Evolutionary conservation across 805 yeast genomes (phyloP).

Genomic region (Clavispora asparagi): DNA sequence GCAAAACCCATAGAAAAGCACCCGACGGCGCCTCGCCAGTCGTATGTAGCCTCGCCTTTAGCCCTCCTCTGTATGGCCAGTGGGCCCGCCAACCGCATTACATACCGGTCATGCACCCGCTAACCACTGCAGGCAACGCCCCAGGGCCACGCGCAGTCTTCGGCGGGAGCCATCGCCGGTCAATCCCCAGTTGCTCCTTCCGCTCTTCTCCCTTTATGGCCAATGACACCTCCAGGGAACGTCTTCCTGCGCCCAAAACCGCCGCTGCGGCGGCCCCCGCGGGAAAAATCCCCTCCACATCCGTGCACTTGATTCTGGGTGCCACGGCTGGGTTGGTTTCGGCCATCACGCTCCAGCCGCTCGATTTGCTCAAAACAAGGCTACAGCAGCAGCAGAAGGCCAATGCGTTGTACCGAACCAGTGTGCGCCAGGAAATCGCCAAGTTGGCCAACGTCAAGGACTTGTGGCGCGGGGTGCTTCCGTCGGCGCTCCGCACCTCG

Average conservation of each 20-base stretch:
- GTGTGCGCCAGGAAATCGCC: slow-evolving; percentile 37
- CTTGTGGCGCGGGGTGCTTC: slow-evolving; percentile 91
- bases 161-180: not conserved
- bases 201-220: not conserved
- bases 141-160: not conserved
- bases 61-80: too few relatives aligned
- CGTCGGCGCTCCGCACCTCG: slow-evolving; percentile 86
- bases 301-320: slow-evolving; percentile 69
- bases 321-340: slow-evolving; percentile 81
- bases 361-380: slow-evolving; percentile 84
- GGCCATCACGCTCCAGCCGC: slow-evolving; percentile 77
- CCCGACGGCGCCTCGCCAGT: too few relatives aligned
- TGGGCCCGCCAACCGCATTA: too few relatives aligned
- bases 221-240: not conserved
- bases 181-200: not conserved
- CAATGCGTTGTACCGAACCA: slow-evolving; percentile 17
- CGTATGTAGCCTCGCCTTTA: too few relatives aligned
- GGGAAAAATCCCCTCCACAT: slow-evolving; percentile 9
- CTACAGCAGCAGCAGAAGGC: slow-evolving; percentile 52
- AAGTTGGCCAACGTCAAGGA: slow-evolving; percentile 39
- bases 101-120: slow-evolving; percentile 1
- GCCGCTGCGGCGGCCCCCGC: not conserved
- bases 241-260: not conserved
- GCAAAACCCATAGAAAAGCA: too few relatives aligned
- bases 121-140: not conserved